These are phyloP conservation scores for Cordyceps sp. DNA, from an alignment of 2,329 filamentous ascomycete species.

Conservation along the genomic window DNA sequence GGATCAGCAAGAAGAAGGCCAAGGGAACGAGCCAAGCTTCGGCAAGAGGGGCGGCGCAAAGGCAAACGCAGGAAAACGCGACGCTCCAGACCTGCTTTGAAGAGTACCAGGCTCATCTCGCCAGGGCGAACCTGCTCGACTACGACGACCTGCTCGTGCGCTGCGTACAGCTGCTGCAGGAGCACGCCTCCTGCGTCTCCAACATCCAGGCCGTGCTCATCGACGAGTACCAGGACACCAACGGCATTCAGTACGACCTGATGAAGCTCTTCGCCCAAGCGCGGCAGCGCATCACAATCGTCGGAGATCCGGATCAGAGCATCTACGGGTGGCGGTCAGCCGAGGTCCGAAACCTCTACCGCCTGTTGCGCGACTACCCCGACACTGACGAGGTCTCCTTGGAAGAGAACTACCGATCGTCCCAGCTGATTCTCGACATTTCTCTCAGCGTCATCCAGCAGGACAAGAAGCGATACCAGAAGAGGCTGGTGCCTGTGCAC, in stretches of 20 bases:
- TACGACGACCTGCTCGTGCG: conserved; percentile 84
- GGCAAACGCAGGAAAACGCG: conserved; percentile 20
- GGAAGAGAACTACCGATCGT: conserved; percentile 90
- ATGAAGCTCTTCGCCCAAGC: conserved; percentile 74
- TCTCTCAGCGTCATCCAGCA: conserved; percentile 83
- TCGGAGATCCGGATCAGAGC: conserved; percentile 93
- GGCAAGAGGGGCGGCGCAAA: conserved; percentile 17
- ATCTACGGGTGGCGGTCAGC: conserved; percentile 94
- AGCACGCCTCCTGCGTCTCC: conserved; percentile 63
- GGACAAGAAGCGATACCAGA: conserved; percentile 64
- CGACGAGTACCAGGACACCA: conserved; percentile 96
- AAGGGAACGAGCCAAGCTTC: conserved; percentile 31
- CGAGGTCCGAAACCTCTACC: conserved; percentile 73
- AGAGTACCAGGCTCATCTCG: conserved; percentile 64
- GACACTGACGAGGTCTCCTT: conserved; percentile 69
- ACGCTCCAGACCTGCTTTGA: conserved; percentile 53
- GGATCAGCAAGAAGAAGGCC: conserved; percentile 57
- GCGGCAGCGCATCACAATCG: conserved; percentile 69
- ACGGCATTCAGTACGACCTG: conserved; percentile 83
- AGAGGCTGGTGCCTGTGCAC: conserved; percentile 66
- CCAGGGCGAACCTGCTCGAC: conserved; percentile 68
- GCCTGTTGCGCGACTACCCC: conserved; percentile 61
- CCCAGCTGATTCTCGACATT: conserved; percentile 63
- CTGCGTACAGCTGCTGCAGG: conserved; percentile 62
- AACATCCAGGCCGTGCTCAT: conserved; percentile 87